phyloP scores from a whole-genome alignment of 2,329 filamentous ascomycete species.

The Mycosphaerella arachidis region DNA sequence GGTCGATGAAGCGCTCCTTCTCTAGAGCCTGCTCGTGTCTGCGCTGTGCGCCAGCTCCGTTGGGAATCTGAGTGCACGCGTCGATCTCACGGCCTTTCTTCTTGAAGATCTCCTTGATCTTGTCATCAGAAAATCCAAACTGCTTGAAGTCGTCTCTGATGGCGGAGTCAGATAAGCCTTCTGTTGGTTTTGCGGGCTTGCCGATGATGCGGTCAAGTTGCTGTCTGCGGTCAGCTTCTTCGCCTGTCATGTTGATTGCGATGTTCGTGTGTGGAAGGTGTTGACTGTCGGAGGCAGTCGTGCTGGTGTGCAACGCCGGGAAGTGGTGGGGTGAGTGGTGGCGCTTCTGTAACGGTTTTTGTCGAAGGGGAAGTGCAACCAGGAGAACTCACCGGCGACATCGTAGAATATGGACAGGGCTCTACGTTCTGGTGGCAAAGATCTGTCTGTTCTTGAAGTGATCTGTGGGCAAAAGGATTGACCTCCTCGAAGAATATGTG shows the following conservation, averaged over 20 bases:
- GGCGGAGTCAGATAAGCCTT: background rate
- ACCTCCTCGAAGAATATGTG: background rate
- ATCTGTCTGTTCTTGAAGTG: background rate
- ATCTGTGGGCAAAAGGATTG: background rate
- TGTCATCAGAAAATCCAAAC: conserved; percentile 4
- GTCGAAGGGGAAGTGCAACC: background rate
- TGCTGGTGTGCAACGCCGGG: background rate
- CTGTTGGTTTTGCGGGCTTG: background rate
- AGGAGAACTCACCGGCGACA: background rate
- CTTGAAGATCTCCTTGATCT: conserved; percentile 2
- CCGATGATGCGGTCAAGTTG: background rate
- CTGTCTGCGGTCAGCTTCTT: background rate
- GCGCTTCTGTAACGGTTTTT: background rate
- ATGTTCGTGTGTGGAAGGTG: background rate
- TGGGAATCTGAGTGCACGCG: background rate
- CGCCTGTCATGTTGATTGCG: background rate
- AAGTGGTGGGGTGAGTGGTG: background rate
- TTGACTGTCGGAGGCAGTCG: background rate
- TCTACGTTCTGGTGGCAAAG: background rate
- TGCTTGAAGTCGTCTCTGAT: conserved; percentile 2
- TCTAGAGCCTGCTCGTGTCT: background rate
- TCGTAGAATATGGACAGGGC: background rate
- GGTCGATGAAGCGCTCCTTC: conserved; percentile 1
- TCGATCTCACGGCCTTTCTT: background rate
- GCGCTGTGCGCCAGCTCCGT: background rate